Base-by-base conservation (phyloP, 176 grass and related monocot genomes). In the Aechmea fasciata region DNA sequence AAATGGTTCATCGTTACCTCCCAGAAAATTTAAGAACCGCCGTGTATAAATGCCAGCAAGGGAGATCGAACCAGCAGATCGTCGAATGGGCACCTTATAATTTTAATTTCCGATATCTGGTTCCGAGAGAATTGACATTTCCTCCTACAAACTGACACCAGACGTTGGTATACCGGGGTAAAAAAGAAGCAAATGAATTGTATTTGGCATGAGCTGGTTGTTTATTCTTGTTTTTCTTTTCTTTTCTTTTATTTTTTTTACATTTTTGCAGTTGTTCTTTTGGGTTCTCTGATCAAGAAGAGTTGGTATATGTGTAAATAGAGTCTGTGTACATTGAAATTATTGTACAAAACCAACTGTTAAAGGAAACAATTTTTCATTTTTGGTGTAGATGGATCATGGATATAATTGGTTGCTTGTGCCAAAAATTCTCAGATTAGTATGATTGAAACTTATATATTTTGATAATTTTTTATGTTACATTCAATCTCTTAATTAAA, bases 1-100 rank as follows among this genome's bases (percentile, higher is more conserved):
- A 96, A 76, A 85, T 89, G 88, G 86, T 96, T 9, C 88, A 85
- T 75, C 73, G 86, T 17, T 89, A 87, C 75, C 84, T 96, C 26
- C 85, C 92, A 10, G 92, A 96, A 67, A 87, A 73, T 63, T 74
- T 96, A 69, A 81, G 92, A 69, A 71, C 79, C 83, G 88, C 88
- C 11, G 80, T 96, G 92, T 81, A 92, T 13, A 78, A 82, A 76
- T 92, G 88, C 76, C 91, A 91, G 54, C 85, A 83, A 70, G 81
- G 86, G 23, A 69, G 83, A 74, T 81, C 92, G 3, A 81, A 72
- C 72, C 91, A 76, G 83, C 91, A 76, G 83, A 86, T 87, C 49
- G 82, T 96, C 6, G 92, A 96, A 66, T 96, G 92, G 92, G 81
- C 92, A n/a, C 83, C 85, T 52, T 84, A 89, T 68, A 89, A 96